These are phyloP conservation scores for Curvularia eragrostidis DNA, from an alignment of 2,329 filamentous ascomycete genomes.

Conservation along the genomic window DNA sequence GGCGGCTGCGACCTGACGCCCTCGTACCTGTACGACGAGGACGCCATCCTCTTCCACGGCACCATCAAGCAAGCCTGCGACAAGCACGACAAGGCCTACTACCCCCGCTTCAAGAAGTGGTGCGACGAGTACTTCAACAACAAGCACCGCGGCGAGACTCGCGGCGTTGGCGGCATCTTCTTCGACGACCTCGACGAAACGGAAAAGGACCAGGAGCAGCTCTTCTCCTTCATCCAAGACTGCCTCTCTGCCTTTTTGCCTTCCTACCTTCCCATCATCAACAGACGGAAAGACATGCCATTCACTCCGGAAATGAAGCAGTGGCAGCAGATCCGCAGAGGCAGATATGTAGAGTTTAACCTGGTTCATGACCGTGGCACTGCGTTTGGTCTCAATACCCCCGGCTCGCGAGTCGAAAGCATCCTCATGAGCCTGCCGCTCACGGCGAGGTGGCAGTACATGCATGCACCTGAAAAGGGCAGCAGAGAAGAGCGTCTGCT, in stretches of 20 bases:
- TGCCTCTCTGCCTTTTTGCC: constrained; percentile 87
- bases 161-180: constrained; percentile 95
- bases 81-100: constrained; percentile 89
- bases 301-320: constrained; percentile 86
- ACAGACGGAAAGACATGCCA: constrained; percentile 88
- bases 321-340: constrained; percentile 94
- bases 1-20: constrained; percentile 94
- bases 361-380: constrained; percentile 96
- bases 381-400: constrained; percentile 90
- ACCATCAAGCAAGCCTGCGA: constrained; percentile 93
- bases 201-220: constrained; percentile 84
- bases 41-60: constrained; percentile 95
- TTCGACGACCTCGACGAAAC: constrained; percentile 94
- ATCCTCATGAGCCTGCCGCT: constrained; percentile 96
- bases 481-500: constrained; percentile 81
- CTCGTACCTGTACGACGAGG: constrained; percentile 93
- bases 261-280: constrained; percentile 86
- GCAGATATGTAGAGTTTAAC: constrained; percentile 99
- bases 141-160: constrained; percentile 84
- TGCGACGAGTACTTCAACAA: constrained; percentile 97
- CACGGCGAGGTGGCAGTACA: constrained; percentile 94
- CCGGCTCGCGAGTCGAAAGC: constrained; percentile 89
- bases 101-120: constrained; percentile 95
- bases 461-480: constrained; percentile 81
- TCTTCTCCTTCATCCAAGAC: constrained; percentile 88